Evolutionary conservation across 208 protist genomes (phyloP), one percentile per base, ranked within the genome.

Genomic region (Porcisia hertigi): DNA sequence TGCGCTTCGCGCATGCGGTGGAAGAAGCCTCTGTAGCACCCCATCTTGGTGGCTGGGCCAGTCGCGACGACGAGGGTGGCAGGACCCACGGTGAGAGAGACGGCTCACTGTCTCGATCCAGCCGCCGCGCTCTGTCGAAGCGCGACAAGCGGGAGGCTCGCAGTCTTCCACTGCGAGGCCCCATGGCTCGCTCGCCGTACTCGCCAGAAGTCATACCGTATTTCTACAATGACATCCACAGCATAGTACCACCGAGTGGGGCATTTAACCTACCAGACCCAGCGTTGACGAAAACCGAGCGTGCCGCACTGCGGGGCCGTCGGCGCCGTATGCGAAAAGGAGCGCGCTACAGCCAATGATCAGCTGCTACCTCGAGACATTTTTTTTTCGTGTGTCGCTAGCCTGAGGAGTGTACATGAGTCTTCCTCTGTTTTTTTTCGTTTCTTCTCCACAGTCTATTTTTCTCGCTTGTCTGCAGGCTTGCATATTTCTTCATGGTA

Each of bases 201-300:
- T 84, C 87, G 39, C 75, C 88, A 7, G 85, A 90, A 45, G 90
- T 93, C 66, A 81, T 94, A 39, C 92, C 92, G 20, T 94, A 84
- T 80, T 96, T 94, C 75, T 94, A 89, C 77, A 84, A 84, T 59
- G 80, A 81, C 43, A 55, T 76, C 49, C 52, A 69, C 20, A 96
- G 88, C 72, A 85, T 90, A 55, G 89, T 94, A 2, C 90, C 92
- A 49, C 90, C 90, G 30, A 81, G 70, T 23, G 92, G 88, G 5
- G 69, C 75, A 53, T 96, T 90, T 73, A 93, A 92, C 63, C 77
- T 96, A 41, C 88, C 92, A 45, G 64, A 78, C 20, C 90, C 92
- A 34, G 67, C 77, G 34, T 76, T 81, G n/a, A 82, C 87, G 4
- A 76, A 81, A 30, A 86, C 92, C 59, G 86, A 88, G 63, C 63